Percentiles rank a stretch among this genome's conserved stretches.
phyloP scores from a whole-genome alignment of 306 rosid genomes.

The Glycine latifolia region DNA sequence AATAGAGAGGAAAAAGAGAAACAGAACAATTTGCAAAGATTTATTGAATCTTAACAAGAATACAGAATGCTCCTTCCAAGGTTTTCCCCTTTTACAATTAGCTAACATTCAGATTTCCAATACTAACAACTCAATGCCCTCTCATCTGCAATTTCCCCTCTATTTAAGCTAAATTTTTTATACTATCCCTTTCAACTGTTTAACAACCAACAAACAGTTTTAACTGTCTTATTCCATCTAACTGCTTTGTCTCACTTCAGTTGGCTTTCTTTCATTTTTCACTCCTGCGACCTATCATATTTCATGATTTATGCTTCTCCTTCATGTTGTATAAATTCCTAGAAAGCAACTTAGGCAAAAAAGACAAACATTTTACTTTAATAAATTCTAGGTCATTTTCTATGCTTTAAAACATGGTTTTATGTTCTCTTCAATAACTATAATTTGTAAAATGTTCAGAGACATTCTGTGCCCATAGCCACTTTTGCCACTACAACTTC shows the following conservation, averaged over 20 bases:
- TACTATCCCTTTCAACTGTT: background rate
- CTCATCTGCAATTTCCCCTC: background rate
- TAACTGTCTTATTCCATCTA: background rate
- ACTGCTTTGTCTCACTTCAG: slow-evolving; percentile 17
- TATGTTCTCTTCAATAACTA: slow-evolving; percentile 27
- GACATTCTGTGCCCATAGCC: slow-evolving; percentile 2
- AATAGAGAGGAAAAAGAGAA: slow-evolving; percentile 5
- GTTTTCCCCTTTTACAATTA: background rate
- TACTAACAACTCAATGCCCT: background rate
- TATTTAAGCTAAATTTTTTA: background rate
- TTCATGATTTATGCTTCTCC: slow-evolving; percentile 17
- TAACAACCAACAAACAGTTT: background rate
- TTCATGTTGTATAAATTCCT: slow-evolving; percentile 10
- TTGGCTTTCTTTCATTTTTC: slow-evolving; percentile 16
- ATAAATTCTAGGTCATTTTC: slow-evolving; percentile 2
- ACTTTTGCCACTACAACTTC: background rate
- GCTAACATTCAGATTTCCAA: background rate
- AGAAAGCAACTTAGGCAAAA: slow-evolving; percentile 8
- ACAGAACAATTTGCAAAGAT: background rate
- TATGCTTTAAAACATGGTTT: slow-evolving; percentile 10
- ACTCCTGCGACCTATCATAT: background rate
- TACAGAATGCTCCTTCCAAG: background rate
- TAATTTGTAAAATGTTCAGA: slow-evolving; percentile 21
- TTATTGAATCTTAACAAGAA: background rate
- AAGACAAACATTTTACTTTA: slow-evolving; percentile 8